phyloP scores from a whole-genome alignment of 345 rosid species.

The Aquilaria malaccensis region DNA sequence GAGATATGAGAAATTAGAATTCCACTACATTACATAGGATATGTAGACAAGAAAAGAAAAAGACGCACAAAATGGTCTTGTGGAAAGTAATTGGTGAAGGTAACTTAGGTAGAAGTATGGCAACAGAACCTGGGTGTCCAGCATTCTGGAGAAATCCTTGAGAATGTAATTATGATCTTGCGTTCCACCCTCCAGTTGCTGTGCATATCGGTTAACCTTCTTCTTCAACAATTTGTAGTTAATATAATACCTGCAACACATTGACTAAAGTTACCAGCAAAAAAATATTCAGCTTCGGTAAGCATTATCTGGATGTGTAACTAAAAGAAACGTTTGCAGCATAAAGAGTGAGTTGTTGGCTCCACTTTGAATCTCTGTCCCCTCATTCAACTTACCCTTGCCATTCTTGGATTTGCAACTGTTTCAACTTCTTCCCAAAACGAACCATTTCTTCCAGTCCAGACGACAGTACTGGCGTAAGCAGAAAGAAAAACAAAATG shows the following conservation, averaged over 20 bases:
- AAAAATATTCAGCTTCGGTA: background rate
- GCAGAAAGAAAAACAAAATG: slow-evolving; percentile 2
- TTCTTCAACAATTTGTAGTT: slow-evolving; percentile 44
- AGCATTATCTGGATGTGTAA: background rate
- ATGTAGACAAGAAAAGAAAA: too few relatives aligned
- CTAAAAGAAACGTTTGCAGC: too few relatives aligned
- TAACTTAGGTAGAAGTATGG: background rate
- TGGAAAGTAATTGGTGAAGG: too few relatives aligned
- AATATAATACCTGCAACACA: slow-evolving; percentile 32
- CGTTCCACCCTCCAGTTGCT: slow-evolving; percentile 23
- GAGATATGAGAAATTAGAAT: too few relatives aligned
- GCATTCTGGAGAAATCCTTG: slow-evolving; percentile 41
- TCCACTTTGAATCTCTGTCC: too few relatives aligned
- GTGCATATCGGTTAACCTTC: slow-evolving; percentile 39
- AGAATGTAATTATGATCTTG: slow-evolving; percentile 31
- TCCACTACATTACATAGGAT: too few relatives aligned
- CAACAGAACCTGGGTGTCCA: slow-evolving; percentile 31
- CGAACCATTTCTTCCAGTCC: slow-evolving; percentile 36
- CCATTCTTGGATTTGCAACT: slow-evolving; percentile 46
- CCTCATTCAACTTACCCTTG: slow-evolving; percentile 22
- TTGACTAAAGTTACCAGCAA: background rate
- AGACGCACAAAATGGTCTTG: too few relatives aligned
- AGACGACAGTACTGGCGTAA: background rate
- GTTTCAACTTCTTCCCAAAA: slow-evolving; percentile 44
- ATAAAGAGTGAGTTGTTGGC: too few relatives aligned